phyloP scores from a whole-genome alignment of 768 basidiomycete genomes.

The Coprinopsis sp. region DNA sequence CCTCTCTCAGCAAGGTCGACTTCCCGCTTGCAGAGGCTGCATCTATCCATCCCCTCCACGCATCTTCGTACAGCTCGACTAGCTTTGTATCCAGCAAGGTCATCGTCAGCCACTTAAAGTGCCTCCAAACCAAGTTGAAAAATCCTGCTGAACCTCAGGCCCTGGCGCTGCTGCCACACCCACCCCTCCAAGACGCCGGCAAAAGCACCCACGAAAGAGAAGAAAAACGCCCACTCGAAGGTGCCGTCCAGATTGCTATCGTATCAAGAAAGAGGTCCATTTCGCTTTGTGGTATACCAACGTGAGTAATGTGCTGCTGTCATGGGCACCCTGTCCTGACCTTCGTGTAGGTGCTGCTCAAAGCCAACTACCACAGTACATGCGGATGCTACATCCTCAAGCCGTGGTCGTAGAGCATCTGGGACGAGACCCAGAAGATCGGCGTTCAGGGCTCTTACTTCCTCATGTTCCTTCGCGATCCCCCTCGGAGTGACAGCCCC shows the following conservation, averaged over 20 bases:
- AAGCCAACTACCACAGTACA: constrained; percentile 97
- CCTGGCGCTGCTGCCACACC: constrained; percentile 31
- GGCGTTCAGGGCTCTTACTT: constrained; percentile 98
- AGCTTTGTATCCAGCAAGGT: constrained; percentile 78
- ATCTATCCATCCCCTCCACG: constrained; percentile 70
- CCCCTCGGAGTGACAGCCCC: constrained; percentile 94
- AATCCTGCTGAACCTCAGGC: constrained; percentile 78
- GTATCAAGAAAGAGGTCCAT: constrained; percentile 93
- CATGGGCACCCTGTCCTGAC: constrained; percentile 7
- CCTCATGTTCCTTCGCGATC: constrained; percentile 95
- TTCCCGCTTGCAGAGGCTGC: constrained; percentile 67
- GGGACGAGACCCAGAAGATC: constrained; percentile 93
- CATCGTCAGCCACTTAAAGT: constrained; percentile 64
- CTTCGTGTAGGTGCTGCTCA: constrained; percentile 73
- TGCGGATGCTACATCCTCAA: constrained; percentile 98
- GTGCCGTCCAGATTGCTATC: constrained; percentile 87
- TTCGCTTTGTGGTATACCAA: constrained; percentile 94
- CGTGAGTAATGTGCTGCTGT: constrained; percentile 40
- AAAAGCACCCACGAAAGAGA: constrained; percentile 71
- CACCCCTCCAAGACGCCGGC: constrained; percentile 42
- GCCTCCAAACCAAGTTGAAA: constrained; percentile 59
- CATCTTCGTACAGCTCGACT: constrained; percentile 64
- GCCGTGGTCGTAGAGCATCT: constrained; percentile 96
- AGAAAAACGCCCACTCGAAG: too few species aligned
- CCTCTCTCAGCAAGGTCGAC: constrained; percentile 76